Base-by-base conservation (phyloP, 2,329 filamentous ascomycete genomes). In the Simplicillium sp. region DNA sequence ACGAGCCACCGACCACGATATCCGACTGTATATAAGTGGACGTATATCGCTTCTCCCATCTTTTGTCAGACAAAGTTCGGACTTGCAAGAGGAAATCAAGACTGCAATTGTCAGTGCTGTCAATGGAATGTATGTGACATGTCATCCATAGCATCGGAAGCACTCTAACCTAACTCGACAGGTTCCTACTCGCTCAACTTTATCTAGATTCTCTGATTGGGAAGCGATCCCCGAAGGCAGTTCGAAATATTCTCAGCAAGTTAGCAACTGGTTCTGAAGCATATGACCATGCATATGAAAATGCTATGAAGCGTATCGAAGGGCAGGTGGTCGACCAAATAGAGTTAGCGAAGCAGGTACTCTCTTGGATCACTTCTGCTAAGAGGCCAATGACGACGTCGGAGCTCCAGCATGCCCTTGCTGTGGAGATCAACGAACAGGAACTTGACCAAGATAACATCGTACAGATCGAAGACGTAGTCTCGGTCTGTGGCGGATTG, bases 331-430 rank as follows among this genome's bases (percentile, higher is more conserved):
- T 7, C 4, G 59, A 56, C 3, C 46, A 57, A 9, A 31, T 34
- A n/a, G 41, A 57, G 0, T 51, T 70, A 32, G 69, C 70, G 0
- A 62, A 55, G 7, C 41, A 60, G 14, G 51, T 56, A 3, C 41
- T 72, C 0, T 52, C 53, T 1, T 72, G 65, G 68, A 60, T 72
- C 9, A 55, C 53, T 1, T 65, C 43, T 31, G 56, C 64, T 1
- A 58, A 50, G 35, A 54, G 58, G 33, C 58, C 50, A 1, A 44
- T 72, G 0, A 56, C 44, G 1, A 51, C 41, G 1, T 0, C 14
- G 1, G 65, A 71, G 42, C 54, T 73, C 4, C 56, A 58, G 38
- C 56, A 70, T 44, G 67, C 66, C 0, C 54, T 74, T 12, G 66
- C 61, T 0, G 49, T 66, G 0, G 57, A 65, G 32, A 1, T 39